Percentiles rank a stretch among this genome's conserved stretches.
Conservation (phyloP, 257 asterid genomes). For the Lycium ferocissimum region DNA sequence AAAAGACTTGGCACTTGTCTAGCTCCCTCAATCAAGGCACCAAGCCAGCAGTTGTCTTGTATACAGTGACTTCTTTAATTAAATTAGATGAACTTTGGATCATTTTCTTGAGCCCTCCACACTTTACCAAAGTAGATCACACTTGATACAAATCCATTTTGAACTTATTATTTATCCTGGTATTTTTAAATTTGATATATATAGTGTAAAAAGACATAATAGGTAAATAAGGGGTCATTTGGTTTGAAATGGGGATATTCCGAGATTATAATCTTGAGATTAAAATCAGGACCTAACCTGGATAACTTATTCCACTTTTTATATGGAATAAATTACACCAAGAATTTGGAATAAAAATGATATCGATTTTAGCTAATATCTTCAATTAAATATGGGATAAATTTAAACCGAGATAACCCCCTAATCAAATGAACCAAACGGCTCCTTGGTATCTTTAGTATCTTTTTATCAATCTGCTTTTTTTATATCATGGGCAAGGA, state of each 20-base stretch:
- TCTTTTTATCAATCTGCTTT: background rate
- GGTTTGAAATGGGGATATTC: too few relatives aligned
- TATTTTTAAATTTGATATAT: background rate
- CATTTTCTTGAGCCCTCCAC: background rate
- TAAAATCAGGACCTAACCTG: too few relatives aligned
- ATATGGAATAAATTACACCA: too few relatives aligned
- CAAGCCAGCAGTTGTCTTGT: background rate
- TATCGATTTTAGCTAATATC: too few relatives aligned
- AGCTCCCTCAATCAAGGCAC: conserved; percentile 20
- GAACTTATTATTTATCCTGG: background rate
- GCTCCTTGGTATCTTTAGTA: background rate
- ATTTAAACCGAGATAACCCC: too few relatives aligned
- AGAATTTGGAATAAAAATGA: too few relatives aligned
- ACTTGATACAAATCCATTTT: background rate
- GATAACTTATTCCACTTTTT: too few relatives aligned
- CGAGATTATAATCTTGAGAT: too few relatives aligned
- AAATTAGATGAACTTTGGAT: background rate
- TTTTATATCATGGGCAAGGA: background rate
- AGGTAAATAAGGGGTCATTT: background rate
- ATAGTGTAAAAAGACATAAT: background rate
- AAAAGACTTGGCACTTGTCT: background rate
- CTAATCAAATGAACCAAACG: too few relatives aligned
- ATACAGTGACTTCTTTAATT: background rate
- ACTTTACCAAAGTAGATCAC: background rate
- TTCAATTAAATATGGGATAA: too few relatives aligned